These are phyloP conservation scores for Drosera spatulata DNA, from an alignment of 179 eudicot genomes.

Conservation along the genomic window DNA sequence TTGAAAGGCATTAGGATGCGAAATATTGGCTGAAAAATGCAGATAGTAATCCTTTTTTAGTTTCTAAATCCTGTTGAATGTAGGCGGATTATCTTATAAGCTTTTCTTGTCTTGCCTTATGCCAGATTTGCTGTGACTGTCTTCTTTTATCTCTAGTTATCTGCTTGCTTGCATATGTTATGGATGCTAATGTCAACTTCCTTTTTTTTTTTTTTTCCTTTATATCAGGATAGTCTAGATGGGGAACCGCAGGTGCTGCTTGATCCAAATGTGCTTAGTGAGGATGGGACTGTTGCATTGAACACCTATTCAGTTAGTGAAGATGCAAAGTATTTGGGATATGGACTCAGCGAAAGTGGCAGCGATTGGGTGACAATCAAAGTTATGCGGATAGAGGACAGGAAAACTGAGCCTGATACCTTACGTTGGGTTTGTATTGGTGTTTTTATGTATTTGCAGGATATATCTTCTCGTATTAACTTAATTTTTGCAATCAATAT, in stretches of 20 bases:
- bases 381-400: conserved; percentile 70
- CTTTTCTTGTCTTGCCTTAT: too few relatives aligned
- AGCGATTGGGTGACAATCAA: conserved; percentile 97
- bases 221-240: conserved; percentile 60
- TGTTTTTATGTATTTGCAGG: neutral
- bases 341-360: conserved; percentile 86
- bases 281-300: conserved; percentile 91
- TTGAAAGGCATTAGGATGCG: too few relatives aligned
- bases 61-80: too few relatives aligned
- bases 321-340: conserved; percentile 85
- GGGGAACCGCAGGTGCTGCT: conserved; percentile 82
- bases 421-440: conserved; percentile 65
- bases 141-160: neutral
- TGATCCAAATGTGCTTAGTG: conserved; percentile 83
- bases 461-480: too few relatives aligned
- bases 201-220: neutral
- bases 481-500: too few relatives aligned
- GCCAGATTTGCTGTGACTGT: neutral
- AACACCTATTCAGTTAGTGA: conserved; percentile 57
- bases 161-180: neutral
- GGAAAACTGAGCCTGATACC: conserved; percentile 54
- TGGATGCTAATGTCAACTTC: neutral
- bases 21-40: too few relatives aligned
- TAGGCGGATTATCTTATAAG: too few relatives aligned
- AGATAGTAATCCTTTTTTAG: too few relatives aligned